Base-by-base conservation (phyloP, 768 basidiomycete species). In the Suillus paluster region DNA sequence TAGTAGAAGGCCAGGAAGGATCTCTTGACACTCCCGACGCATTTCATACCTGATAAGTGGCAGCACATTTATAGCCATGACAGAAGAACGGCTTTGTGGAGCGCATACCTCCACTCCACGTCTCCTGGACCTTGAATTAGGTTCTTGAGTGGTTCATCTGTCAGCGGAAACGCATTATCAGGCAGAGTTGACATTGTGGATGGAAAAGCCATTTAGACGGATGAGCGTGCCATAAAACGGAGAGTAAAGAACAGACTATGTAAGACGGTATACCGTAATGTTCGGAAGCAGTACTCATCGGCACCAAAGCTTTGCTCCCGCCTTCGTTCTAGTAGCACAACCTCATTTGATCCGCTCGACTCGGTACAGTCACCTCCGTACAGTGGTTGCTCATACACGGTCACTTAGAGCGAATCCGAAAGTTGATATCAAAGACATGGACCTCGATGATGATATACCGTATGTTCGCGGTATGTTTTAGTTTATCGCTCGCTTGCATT, bases 21-120 rank as follows among this genome's bases (percentile, higher is more conserved):
- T 96, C 74, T 95, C 91, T 77, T 97, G 95, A 68, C 93, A 94
- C 69, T 96, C 91, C n/a, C 95, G 81, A 34, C 95, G 84, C 95
- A 97, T 96, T 77, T 97, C 95, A 70, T 97, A 97, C 69, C 91
- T 94, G 49, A 4, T 27, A 27, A 54, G 19, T 39, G 23, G 10
- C n/a, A 58, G 33, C 23, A 30, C 42, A 58, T 66, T 38, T 23
- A 60, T 57, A 67, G 69, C 57, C 11, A 17, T 23, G 49, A 25
- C 19, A 25, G 52, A 65, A 58, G 56, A 63, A 39, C 45, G 21
- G 42, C 38, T 45, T 54, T 59, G 52, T 55, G 44, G 21, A 34
- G 38, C 48, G 78, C 83, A 64, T 64, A 88, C 92, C 85, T 86
- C 92, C 93, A 94, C 73, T 95, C 92, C 27, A 92, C 83, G 64